Evolutionary conservation across 805 yeast genomes (phyloP).

Genomic region (Starmerella gropengiesseri): DNA sequence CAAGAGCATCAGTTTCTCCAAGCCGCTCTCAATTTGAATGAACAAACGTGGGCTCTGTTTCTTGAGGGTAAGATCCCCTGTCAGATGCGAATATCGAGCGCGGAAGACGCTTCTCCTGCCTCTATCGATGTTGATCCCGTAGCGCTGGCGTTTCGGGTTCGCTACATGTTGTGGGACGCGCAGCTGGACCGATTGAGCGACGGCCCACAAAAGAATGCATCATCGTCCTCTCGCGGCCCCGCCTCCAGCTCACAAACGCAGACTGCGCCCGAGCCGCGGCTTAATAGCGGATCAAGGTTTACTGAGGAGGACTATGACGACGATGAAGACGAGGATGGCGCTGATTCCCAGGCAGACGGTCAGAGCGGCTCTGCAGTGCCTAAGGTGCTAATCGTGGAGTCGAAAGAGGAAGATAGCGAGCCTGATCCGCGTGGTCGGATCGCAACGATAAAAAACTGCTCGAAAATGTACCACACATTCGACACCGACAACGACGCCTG

Average conservation of each 20-base stretch:
- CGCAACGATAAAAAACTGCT: conserved; percentile 36
- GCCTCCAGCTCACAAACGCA: not conserved
- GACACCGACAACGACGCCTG: conserved; percentile 64
- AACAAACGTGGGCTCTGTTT: conserved; percentile 29
- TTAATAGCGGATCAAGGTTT: too few relatives aligned
- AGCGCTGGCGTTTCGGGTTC: conserved; percentile 31
- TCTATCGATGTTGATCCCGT: conserved; percentile 27
- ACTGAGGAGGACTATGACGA: conserved; percentile 32
- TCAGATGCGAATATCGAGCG: conserved; percentile 18
- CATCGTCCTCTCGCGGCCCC: not conserved
- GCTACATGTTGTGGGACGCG: conserved; percentile 34
- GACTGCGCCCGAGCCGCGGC: not conserved
- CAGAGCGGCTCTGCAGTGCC: conserved; percentile 20
- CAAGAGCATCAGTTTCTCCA: conserved; percentile 32
- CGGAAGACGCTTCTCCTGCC: conserved; percentile 7
- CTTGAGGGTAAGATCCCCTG: conserved; percentile 26
- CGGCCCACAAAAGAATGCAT: not conserved
- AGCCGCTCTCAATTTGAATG: conserved; percentile 27
- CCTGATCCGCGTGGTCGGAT: conserved; percentile 19
- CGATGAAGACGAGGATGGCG: conserved; percentile 35
- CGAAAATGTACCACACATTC: conserved; percentile 53
- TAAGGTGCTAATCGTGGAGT: conserved; percentile 15
- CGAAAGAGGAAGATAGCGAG: conserved; percentile 20
- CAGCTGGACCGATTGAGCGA: conserved; percentile 5
- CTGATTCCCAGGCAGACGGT: conserved; percentile 26